These are phyloP conservation scores for Thermoascus crustaceus DNA, from an alignment of 2,329 filamentous ascomycete species.

Conservation along the genomic window DNA sequence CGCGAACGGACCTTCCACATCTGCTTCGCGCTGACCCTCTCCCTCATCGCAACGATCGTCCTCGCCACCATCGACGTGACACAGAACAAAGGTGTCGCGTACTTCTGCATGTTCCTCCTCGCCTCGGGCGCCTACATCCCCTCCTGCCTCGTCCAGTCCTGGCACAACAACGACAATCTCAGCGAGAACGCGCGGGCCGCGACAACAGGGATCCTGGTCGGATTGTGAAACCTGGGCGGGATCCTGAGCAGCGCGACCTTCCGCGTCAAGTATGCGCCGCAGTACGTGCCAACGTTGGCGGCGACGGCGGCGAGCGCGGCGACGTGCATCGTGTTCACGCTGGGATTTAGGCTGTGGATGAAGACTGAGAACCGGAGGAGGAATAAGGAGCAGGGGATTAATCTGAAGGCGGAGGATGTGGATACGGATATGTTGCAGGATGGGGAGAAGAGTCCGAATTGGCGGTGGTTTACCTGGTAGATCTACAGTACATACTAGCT, in stretches of 20 bases:
- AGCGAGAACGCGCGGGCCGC: slow-evolving; percentile 44
- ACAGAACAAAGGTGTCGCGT: slow-evolving; percentile 36
- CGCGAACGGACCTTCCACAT: slow-evolving; percentile 43
- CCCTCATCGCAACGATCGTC: slow-evolving; percentile 38
- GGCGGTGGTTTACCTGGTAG: slow-evolving; percentile 11
- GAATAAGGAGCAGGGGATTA: slow-evolving; percentile 30
- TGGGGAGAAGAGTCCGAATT: slow-evolving; percentile 31
- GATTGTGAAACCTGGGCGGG: slow-evolving; percentile 42
- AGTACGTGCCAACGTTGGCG: slow-evolving; percentile 41
- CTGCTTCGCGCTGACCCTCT: slow-evolving; percentile 30
- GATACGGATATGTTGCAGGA: slow-evolving; percentile 32
- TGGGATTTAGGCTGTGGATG: slow-evolving; percentile 40
- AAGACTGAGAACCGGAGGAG: slow-evolving; percentile 36
- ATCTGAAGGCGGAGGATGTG: slow-evolving; percentile 30
- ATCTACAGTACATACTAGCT: background rate
- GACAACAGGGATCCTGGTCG: slow-evolving; percentile 41
- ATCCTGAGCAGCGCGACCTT: slow-evolving; percentile 41
- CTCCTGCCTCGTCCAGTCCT: slow-evolving; percentile 40
- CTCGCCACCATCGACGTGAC: slow-evolving; percentile 38
- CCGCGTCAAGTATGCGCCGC: slow-evolving; percentile 41
- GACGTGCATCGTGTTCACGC: slow-evolving; percentile 33
- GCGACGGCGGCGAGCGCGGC: slow-evolving; percentile 37
- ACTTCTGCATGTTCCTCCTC: slow-evolving; percentile 45
- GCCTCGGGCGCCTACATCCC: slow-evolving; percentile 39
- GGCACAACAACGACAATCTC: slow-evolving; percentile 48